Base-by-base conservation (phyloP, 768 basidiomycete species). In the Boletellus ananiceps region DNA sequence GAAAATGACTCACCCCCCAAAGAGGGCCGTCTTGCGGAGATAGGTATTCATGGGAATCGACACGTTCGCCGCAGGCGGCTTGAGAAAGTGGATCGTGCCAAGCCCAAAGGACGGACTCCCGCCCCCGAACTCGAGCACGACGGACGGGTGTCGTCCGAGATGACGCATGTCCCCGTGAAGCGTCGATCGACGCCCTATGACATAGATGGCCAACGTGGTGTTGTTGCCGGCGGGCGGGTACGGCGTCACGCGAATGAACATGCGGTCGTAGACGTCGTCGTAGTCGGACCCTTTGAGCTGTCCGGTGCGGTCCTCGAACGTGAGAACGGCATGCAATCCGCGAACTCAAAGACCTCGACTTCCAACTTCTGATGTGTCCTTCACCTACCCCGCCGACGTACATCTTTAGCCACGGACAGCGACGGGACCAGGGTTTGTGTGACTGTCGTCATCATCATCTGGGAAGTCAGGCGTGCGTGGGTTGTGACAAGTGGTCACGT, bases 201-300 rank as follows among this genome's bases (percentile, higher is more conserved):
- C 74, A 63, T 84, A 86, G 44, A 88, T 76, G 62, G 78, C 78
- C 8, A 68, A 42, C 8, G 82, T 75, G 0, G 69, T 68, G 19
- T 65, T 53, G 11, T 50, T 61, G 31, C 56, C 53, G 1, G 61
- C 52, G 9, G 74, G 74, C 5, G 81, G 77, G 18, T 71, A 66
- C 3, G 78, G 75, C 5, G 76, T 66, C 32, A 88, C 74, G 50
- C 81, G 83, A 44, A 84, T 75, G 70, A 85, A 88, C 54, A 81
- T 68, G 47, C 86, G 79, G 66, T 89, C 86, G 61, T 88, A 88
- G 56, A 87, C 78, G 57, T 89, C 86, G 61, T 86, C 84, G 54
- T 81, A 88, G 71, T 89, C 84, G 1, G 83, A 76, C 40, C 69
- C 66, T 12, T 74, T 69, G 50, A 76, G 65, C 13, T 69, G 65